Conservation (phyloP, 306 rosid genomes). For the Dryas alaskensis region DNA sequence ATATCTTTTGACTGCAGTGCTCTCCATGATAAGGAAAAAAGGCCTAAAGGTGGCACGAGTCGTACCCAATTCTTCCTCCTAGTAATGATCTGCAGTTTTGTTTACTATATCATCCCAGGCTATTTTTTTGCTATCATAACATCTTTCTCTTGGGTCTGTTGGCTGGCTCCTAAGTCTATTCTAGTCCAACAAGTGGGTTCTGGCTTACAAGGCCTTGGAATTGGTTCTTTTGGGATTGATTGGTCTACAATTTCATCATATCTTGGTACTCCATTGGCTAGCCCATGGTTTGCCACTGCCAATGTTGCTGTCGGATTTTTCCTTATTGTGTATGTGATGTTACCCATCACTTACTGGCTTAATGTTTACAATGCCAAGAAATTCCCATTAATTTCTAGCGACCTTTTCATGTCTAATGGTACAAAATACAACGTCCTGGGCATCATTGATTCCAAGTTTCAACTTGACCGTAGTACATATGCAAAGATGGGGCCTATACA, state of each 20-base stretch:
- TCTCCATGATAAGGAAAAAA: conserved; percentile 62
- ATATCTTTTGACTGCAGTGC: conserved; percentile 43
- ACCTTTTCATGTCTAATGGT: conserved; percentile 61
- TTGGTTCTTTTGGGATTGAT: conserved; percentile 62
- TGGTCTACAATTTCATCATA: conserved; percentile 72
- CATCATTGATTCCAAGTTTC: conserved; percentile 57
- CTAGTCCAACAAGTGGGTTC: conserved; percentile 71
- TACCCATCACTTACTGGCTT: conserved; percentile 55
- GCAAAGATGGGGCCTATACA: conserved; percentile 47
- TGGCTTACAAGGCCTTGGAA: conserved; percentile 71
- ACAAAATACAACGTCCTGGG: conserved; percentile 43
- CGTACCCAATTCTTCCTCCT: conserved; percentile 61
- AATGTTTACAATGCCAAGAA: conserved; percentile 56
- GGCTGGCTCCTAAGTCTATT: conserved; percentile 62
- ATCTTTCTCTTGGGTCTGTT: conserved; percentile 72
- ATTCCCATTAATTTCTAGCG: conserved; percentile 59
- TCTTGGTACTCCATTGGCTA: conserved; percentile 74
- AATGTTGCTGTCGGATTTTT: conserved; percentile 56
- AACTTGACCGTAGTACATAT: conserved; percentile 58
- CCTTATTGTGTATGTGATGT: conserved; percentile 64
- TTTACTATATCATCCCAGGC: conserved; percentile 69
- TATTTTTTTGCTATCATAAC: conserved; percentile 53
- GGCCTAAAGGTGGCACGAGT: conserved; percentile 50
- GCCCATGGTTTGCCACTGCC: conserved; percentile 80
- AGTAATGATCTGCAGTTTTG: conserved; percentile 44